Conservation (phyloP, 768 basidiomycete species). For the Cantharellus cinnabarinus region DNA sequence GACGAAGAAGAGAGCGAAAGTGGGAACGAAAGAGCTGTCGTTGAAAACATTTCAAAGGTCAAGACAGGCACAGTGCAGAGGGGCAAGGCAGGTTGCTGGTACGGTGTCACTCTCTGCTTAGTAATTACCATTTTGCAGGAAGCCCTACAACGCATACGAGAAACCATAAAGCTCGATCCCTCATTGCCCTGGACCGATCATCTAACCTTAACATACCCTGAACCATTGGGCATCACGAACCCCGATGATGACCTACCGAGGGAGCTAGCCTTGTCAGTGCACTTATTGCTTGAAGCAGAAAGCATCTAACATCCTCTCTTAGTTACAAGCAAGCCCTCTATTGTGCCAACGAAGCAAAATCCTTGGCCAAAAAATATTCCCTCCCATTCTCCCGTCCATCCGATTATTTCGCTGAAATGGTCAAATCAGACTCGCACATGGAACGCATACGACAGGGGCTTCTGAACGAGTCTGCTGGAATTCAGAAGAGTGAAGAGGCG, state of each 20-base stretch:
- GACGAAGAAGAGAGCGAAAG: too few species aligned
- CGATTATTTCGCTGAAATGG: conserved; percentile 98
- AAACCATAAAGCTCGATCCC: conserved; percentile 51
- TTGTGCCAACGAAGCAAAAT: conserved; percentile 50
- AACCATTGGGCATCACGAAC: conserved; percentile 45
- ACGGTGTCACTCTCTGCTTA: not conserved
- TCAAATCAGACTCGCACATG: conserved; percentile 95
- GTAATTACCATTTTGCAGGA: conserved; percentile 22
- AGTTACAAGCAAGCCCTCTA: conserved; percentile 95
- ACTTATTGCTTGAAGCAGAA: not conserved
- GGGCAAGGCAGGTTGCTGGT: conserved; percentile 6
- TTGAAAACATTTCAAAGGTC: not conserved
- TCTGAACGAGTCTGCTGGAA: conserved; percentile 68
- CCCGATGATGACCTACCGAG: conserved; percentile 80
- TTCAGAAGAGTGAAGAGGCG: conserved; percentile 84
- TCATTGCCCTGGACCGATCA: conserved; percentile 75
- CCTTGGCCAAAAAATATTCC: conserved; percentile 49
- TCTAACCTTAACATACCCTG: conserved; percentile 46
- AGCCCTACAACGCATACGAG: conserved; percentile 63
- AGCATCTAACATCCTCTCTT: conserved; percentile 1
- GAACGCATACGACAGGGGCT: conserved; percentile 81
- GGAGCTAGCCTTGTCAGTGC: conserved; percentile 80
- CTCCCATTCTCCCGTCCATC: conserved; percentile 77
- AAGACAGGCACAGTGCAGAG: not conserved
- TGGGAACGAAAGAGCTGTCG: too few species aligned